Evolutionary conservation across 2,329 filamentous ascomycete species (phyloP).

Genomic region (Amylocarpus encephaloides): DNA sequence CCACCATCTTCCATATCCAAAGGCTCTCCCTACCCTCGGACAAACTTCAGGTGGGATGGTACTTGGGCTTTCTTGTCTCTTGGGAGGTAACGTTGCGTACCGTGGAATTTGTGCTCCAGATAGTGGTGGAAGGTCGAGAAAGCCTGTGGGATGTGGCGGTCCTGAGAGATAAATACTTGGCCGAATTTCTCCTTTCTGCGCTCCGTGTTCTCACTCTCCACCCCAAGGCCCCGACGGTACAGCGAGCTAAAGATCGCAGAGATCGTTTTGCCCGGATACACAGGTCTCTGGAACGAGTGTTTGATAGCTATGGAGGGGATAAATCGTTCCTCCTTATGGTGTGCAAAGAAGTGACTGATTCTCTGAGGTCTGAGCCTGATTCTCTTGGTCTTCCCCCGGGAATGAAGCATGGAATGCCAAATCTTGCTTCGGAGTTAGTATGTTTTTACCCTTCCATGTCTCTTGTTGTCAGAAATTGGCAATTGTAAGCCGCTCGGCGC

Average conservation of each 20-base stretch:
- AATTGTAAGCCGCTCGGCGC: background rate
- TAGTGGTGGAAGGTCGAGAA: slow-evolving; percentile 34
- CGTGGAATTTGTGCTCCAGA: slow-evolving; percentile 36
- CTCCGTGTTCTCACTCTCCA: slow-evolving; percentile 36
- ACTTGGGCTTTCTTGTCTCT: slow-evolving; percentile 35
- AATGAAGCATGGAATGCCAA: slow-evolving; percentile 33
- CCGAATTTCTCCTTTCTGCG: slow-evolving; percentile 34
- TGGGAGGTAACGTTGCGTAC: slow-evolving; percentile 37
- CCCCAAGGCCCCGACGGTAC: slow-evolving; percentile 32
- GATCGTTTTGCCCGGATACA: slow-evolving; percentile 37
- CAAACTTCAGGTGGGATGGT: slow-evolving; percentile 32
- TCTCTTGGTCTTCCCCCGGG: slow-evolving; percentile 31
- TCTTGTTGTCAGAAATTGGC: background rate
- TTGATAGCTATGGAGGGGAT: slow-evolving; percentile 35
- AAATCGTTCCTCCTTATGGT: slow-evolving; percentile 36
- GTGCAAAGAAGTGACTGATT: slow-evolving; percentile 34
- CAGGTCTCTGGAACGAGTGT: slow-evolving; percentile 33
- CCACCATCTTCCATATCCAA: slow-evolving; percentile 36
- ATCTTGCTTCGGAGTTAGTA: slow-evolving; percentile 35
- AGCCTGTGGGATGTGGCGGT: slow-evolving; percentile 23
- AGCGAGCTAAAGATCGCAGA: slow-evolving; percentile 32
- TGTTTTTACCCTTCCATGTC: background rate
- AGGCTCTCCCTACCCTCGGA: slow-evolving; percentile 36
- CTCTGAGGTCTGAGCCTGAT: slow-evolving; percentile 33
- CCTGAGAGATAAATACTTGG: slow-evolving; percentile 35